Evolutionary conservation across 345 rosid genomes (phyloP).

Genomic region (Bruguiera parviflora): DNA sequence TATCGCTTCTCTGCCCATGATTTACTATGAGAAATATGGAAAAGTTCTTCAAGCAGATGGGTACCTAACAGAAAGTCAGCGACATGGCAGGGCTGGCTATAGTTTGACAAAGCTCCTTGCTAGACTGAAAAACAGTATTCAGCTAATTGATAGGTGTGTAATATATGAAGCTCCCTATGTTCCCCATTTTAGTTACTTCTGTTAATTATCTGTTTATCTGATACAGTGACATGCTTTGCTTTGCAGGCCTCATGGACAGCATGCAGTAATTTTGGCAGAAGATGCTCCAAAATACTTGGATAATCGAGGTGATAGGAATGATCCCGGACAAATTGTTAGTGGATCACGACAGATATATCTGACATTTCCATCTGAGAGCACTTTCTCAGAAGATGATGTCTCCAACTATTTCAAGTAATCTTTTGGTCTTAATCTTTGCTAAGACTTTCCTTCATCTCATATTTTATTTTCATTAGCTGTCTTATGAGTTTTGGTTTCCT

Average conservation of each 20-base stretch:
- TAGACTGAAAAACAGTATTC: slow-evolving; percentile 40
- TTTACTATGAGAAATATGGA: slow-evolving; percentile 57
- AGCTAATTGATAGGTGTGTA: slow-evolving; percentile 51
- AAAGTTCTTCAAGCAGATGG: slow-evolving; percentile 67
- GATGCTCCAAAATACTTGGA: slow-evolving; percentile 49
- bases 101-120: slow-evolving; percentile 67
- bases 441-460: neutral
- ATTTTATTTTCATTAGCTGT: neutral
- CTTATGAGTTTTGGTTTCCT: slow-evolving; percentile 5
- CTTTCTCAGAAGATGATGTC: slow-evolving; percentile 63
- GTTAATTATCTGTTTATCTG: neutral
- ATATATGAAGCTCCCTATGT: neutral
- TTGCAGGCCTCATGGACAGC: slow-evolving; percentile 77
- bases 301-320: slow-evolving; percentile 37
- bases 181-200: neutral
- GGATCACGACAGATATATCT: slow-evolving; percentile 64
- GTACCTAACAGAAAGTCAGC: slow-evolving; percentile 69
- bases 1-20: slow-evolving; percentile 63
- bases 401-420: slow-evolving; percentile 54
- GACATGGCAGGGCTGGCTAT: slow-evolving; percentile 67
- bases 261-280: slow-evolving; percentile 55
- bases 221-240: slow-evolving; percentile 1
- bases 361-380: slow-evolving; percentile 65
- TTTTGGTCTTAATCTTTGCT: neutral
- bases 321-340: slow-evolving; percentile 40